Conservation (phyloP, 208 protist species). For the Leishmania guyanensis region DNA sequence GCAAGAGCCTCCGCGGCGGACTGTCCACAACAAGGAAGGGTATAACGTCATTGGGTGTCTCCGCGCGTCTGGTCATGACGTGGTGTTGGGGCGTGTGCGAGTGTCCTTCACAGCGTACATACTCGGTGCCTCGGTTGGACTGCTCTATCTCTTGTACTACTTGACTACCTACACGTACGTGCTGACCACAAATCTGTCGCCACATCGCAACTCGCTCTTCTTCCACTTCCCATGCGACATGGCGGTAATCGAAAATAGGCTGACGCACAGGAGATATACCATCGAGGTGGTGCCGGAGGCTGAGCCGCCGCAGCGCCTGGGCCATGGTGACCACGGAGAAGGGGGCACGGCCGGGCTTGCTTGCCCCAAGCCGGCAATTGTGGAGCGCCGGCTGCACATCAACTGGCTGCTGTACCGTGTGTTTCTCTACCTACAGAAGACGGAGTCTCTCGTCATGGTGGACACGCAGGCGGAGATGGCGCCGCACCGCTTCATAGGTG, state of each 20-base stretch:
- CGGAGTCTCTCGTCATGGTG: conserved; percentile 47
- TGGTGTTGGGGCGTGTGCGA: conserved; percentile 28
- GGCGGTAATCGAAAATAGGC: conserved; percentile 64
- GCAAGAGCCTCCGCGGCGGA: neutral
- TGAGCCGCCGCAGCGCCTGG: neutral
- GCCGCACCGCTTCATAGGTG: conserved; percentile 58
- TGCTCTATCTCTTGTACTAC: conserved; percentile 51
- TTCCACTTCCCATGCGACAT: conserved; percentile 74
- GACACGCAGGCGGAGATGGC: conserved; percentile 45
- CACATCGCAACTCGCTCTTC: conserved; percentile 46
- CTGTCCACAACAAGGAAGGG: conserved; percentile 29
- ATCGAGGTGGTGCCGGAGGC: conserved; percentile 23
- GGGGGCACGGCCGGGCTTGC: neutral
- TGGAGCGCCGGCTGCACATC: conserved; percentile 42
- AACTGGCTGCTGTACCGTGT: conserved; percentile 67
- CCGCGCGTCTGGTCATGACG: conserved; percentile 29
- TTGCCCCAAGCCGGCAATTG: conserved; percentile 14
- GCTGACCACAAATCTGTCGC: conserved; percentile 62
- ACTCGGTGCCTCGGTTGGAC: conserved; percentile 18
- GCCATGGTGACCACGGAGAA: neutral
- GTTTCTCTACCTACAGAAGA: conserved; percentile 64
- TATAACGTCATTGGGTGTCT: conserved; percentile 59
- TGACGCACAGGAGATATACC: conserved; percentile 38
- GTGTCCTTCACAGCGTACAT: conserved; percentile 34
- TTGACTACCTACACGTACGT: conserved; percentile 68